phyloP scores from a whole-genome alignment of 2,329 filamentous ascomycete genomes.

The Alternaria panax region DNA sequence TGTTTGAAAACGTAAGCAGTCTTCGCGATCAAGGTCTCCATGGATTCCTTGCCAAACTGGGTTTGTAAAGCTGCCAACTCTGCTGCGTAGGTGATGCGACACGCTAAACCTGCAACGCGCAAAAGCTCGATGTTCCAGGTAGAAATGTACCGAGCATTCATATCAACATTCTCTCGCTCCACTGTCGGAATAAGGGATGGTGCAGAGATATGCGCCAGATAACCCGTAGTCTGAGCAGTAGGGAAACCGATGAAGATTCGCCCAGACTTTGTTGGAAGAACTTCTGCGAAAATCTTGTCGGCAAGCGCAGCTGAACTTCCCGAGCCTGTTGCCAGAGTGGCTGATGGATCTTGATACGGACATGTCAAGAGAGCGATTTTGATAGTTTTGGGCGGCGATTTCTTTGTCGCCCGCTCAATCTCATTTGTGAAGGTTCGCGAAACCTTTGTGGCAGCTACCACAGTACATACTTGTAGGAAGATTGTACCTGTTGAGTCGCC shows the following conservation, averaged over 20 bases:
- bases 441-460: slow-evolving; percentile 79
- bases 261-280: slow-evolving; percentile 86
- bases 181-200: slow-evolving; percentile 97
- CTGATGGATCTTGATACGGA: slow-evolving; percentile 81
- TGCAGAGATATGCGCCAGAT: slow-evolving; percentile 92
- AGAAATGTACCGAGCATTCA: slow-evolving; percentile 93
- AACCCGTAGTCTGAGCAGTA: slow-evolving; percentile 94
- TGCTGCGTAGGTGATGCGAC: slow-evolving; percentile 83
- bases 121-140: slow-evolving; percentile 97
- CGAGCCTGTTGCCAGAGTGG: slow-evolving; percentile 65
- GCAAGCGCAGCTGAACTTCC: slow-evolving; percentile 62
- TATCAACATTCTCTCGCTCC: slow-evolving; percentile 93
- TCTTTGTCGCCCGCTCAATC: slow-evolving; percentile 94
- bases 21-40: slow-evolving; percentile 75
- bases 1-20: slow-evolving; percentile 85
- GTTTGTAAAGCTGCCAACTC: slow-evolving; percentile 73
- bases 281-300: slow-evolving; percentile 85
- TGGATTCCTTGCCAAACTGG: slow-evolving; percentile 62
- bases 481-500: slow-evolving; percentile 77
- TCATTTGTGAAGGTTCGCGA: slow-evolving; percentile 77
- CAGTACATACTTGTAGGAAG: slow-evolving; percentile 87
- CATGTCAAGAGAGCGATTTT: slow-evolving; percentile 88
- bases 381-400: slow-evolving; percentile 88
- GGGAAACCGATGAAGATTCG: slow-evolving; percentile 97
- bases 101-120: slow-evolving; percentile 86